Conservation (phyloP, 805 yeast genomes). For the Alloascoidea hylecoeti region DNA sequence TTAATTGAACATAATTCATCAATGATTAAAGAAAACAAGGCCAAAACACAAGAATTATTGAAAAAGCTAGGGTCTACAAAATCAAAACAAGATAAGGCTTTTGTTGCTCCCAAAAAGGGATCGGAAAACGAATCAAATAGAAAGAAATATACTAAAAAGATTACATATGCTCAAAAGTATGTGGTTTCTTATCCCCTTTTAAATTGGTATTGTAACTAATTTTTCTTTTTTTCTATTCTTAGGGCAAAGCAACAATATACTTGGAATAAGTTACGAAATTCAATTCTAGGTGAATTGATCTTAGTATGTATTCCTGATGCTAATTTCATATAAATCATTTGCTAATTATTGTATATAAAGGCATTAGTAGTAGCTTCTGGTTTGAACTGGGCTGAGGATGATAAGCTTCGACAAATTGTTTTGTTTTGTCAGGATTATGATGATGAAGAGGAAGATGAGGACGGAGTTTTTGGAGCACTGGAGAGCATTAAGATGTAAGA, state of each 20-base stretch:
- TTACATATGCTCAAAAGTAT: background rate
- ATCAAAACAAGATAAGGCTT: background rate
- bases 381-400: background rate
- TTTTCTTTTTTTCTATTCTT: too few species aligned
- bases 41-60: background rate
- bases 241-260: background rate
- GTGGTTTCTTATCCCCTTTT: background rate
- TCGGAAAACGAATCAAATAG: background rate
- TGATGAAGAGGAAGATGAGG: background rate
- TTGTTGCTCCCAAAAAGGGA: too few species aligned
- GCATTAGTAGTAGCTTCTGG: background rate
- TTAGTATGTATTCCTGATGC: too few species aligned
- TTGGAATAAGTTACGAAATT: background rate
- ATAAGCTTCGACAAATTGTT: background rate
- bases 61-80: background rate
- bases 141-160: background rate
- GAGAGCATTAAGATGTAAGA: too few species aligned
- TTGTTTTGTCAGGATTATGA: background rate
- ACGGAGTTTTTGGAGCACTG: too few species aligned
- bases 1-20: background rate
- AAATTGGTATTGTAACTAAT: background rate
- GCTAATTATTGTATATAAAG: too few species aligned
- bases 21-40: slow-evolving; percentile 1
- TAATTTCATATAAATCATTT: too few species aligned
- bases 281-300: background rate